phyloP scores from a whole-genome alignment of 2,329 filamentous ascomycete genomes.

The Camptophora hylomeconis region DNA sequence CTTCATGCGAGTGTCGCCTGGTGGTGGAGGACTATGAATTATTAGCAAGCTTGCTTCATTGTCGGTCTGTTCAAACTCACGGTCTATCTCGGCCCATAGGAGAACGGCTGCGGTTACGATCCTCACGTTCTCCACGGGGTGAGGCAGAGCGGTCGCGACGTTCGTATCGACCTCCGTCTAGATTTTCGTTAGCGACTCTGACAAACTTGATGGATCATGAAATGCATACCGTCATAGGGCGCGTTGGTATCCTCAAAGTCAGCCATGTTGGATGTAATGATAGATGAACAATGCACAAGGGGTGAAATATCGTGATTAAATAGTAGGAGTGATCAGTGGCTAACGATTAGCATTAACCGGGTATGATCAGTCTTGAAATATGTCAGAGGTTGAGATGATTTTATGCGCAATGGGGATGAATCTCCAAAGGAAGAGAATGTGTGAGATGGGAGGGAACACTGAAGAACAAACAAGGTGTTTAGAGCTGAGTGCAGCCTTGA shows the following conservation, averaged over 20 bases:
- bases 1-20: constrained; percentile 33
- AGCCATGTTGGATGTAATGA: constrained; percentile 23
- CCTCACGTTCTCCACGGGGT: constrained; percentile 44
- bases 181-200: constrained; percentile 3
- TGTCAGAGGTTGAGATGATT: too few relatives aligned
- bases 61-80: constrained; percentile 23
- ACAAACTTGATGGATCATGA: neutral
- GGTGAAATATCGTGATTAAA: constrained; percentile 3
- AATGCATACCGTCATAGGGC: constrained; percentile 49
- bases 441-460: too few relatives aligned
- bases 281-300: constrained; percentile 2
- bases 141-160: constrained; percentile 56
- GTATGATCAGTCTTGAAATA: too few relatives aligned
- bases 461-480: too few relatives aligned
- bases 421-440: too few relatives aligned
- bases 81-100: constrained; percentile 46
- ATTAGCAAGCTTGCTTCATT: constrained; percentile 6
- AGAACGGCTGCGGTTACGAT: constrained; percentile 51
- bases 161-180: constrained; percentile 50
- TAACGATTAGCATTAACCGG: too few relatives aligned
- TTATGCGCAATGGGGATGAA: too few relatives aligned
- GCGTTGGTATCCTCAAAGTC: constrained; percentile 56
- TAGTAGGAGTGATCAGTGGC: too few relatives aligned
- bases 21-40: constrained; percentile 29
- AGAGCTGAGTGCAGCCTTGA: too few relatives aligned